A percentile compares a stretch with the other conserved stretches of the same genome.
Evolutionary conservation across 164 flowering plant genomes (phyloP).

Genomic region (Cinnamomum chago): DNA sequence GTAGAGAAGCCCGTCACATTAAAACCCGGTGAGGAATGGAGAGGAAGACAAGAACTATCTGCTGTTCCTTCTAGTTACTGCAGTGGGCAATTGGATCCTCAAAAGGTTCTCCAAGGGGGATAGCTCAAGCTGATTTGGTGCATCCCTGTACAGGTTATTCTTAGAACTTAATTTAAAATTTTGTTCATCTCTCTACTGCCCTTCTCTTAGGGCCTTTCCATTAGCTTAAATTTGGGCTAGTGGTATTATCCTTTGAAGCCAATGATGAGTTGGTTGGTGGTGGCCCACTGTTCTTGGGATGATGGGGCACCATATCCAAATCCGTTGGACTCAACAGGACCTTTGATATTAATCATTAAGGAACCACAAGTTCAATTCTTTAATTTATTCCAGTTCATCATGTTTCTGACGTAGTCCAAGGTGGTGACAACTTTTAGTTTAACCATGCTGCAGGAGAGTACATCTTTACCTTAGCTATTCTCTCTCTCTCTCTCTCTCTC

Average conservation of each 20-base stretch:
- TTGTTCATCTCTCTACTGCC: neutral
- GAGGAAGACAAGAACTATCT: constrained; percentile 63
- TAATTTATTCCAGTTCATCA: no score
- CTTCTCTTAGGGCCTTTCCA: neutral
- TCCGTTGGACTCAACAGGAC: neutral
- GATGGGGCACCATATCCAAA: neutral
- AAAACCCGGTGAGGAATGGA: constrained; percentile 91
- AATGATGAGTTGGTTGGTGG: neutral
- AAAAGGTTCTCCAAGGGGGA: constrained; percentile 50
- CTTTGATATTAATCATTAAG: no score
- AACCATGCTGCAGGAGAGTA: no score
- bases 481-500: no score
- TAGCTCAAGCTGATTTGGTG: neutral
- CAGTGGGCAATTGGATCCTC: constrained; percentile 77
- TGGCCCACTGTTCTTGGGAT: neutral
- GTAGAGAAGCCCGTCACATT: constrained; percentile 62
- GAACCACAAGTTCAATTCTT: no score
- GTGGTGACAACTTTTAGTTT: no score
- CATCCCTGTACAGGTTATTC: neutral
- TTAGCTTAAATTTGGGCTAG: neutral
- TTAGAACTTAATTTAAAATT: neutral
- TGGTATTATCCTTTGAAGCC: neutral
- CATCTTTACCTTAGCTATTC: no score
- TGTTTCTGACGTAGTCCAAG: no score
- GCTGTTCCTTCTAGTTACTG: constrained; percentile 74